Evolutionary conservation across 768 basidiomycete genomes (phyloP), one percentile per base, ranked within the genome.

Genomic region (Suillus subluteus): DNA sequence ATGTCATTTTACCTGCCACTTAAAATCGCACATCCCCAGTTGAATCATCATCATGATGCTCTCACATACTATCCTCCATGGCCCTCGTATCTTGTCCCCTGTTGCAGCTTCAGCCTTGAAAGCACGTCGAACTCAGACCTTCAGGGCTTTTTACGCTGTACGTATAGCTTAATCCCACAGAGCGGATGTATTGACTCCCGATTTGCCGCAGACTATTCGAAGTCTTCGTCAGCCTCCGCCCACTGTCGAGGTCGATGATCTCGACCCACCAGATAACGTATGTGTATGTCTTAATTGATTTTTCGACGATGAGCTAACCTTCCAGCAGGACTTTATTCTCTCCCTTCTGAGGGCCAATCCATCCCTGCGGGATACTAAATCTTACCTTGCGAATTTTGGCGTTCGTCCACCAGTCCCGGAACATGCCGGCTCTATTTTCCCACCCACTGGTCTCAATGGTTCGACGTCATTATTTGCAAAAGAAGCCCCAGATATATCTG

Each of bases 271-370:
- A 37, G 86, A 87, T 62, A 86, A 87, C 75, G 88, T 87, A 71
- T 68, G 82, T 75, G 88, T 87, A 70, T 68, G 82, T 74, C 26
- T 62, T 55, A 4, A 23, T 40, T 40, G 18, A 16, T 12, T 55
- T 21, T 35, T 32, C 23, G 4, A 44, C 26, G 16, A 67, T 46
- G 9, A n/a, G 63, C 68, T 70, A 71, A 73, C 21, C 37, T 62
- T 41, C 2, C 15, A 46, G 55, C 76, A 99, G 95, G 98, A 99
- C 76, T 96, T 99, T 73, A 96, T 99, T 73, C 81, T 99, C 65
- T 98, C 96, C 40, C 92, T 99, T 72, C 84, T 99, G 62, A 90
- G 92, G 63, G 91, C 98, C 37, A 95, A 93, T 67, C 97, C 98
- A 15, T 98, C 97, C 2, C 78, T 91, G 62, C 84, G 98, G 69